Percentiles rank a stretch among this genome's conserved stretches.
Evolutionary conservation across 805 yeast species (phyloP).

Genomic region (Wickerhamomyces sydowiorum): DNA sequence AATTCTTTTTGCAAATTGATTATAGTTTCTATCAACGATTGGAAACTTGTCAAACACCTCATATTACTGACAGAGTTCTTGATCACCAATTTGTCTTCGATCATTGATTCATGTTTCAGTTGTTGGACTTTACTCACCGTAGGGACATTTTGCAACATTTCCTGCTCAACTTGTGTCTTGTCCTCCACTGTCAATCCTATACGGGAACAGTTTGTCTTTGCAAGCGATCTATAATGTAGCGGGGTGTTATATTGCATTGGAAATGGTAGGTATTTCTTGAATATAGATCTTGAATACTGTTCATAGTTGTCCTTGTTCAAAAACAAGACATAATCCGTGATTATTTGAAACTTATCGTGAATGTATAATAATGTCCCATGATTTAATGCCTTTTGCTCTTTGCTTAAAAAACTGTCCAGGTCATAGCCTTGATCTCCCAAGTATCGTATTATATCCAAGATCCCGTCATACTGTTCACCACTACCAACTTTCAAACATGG

Average conservation of each 20-base stretch:
- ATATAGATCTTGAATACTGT: constrained; percentile 48
- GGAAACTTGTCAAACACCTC: constrained; percentile 29
- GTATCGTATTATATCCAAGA: constrained; percentile 30
- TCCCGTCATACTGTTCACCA: constrained; percentile 33
- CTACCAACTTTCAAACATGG: constrained; percentile 37
- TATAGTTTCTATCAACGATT: constrained; percentile 31
- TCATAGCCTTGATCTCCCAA: constrained; percentile 14
- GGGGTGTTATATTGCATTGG: constrained; percentile 76
- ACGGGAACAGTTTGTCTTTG: constrained; percentile 24
- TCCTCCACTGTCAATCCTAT: constrained; percentile 29
- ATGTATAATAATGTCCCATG: constrained; percentile 39
- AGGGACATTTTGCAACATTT: constrained; percentile 22
- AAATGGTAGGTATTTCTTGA: constrained; percentile 51
- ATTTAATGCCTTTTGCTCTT: constrained; percentile 33
- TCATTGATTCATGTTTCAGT: constrained; percentile 52
- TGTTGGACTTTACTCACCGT: constrained; percentile 53
- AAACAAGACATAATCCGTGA: constrained; percentile 53
- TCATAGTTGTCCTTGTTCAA: constrained; percentile 55
- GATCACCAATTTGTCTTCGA: constrained; percentile 22
- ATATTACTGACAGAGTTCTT: constrained; percentile 22
- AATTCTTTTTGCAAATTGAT: constrained; percentile 19
- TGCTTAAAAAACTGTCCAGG: constrained; percentile 9
- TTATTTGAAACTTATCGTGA: constrained; percentile 33
- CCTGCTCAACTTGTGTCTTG: constrained; percentile 22
- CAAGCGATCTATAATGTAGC: constrained; percentile 31